Percentiles rank a stretch among this genome's conserved stretches.
Evolutionary conservation across 2,329 filamentous ascomycete genomes (phyloP).

Genomic region (Herpotrichia juniperi): DNA sequence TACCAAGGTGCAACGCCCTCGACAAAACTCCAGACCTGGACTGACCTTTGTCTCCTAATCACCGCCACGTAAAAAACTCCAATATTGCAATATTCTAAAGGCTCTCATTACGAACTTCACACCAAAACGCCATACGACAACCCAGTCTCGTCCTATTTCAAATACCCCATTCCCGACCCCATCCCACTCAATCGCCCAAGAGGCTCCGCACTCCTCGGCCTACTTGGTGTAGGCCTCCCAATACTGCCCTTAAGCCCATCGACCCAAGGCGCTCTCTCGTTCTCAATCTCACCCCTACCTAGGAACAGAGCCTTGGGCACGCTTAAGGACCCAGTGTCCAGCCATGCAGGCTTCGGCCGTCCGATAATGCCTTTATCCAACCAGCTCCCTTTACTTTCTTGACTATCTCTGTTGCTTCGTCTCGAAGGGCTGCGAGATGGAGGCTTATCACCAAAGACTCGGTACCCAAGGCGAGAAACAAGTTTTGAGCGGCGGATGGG

Average conservation of each 20-base stretch:
- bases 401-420: conserved; percentile 5
- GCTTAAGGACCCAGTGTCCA: conserved; percentile 21
- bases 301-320: conserved; percentile 26
- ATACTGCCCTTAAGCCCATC: conserved; percentile 15
- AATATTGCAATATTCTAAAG: too few species aligned
- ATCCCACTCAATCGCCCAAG: conserved; percentile 32
- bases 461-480: conserved; percentile 18
- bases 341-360: conserved; percentile 17
- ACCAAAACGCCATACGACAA: background rate
- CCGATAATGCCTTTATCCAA: conserved; percentile 23
- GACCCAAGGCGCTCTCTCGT: conserved; percentile 12
- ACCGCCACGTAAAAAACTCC: too few species aligned
- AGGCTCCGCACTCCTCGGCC: conserved; percentile 29
- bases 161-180: conserved; percentile 29
- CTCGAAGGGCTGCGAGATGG: conserved; percentile 6
- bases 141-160: conserved; percentile 13
- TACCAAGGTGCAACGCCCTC: too few species aligned
- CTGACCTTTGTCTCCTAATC: too few species aligned
- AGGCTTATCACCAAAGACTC: conserved; percentile 18
- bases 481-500: conserved; percentile 28
- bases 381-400: conserved; percentile 9
- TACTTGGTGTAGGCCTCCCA: conserved; percentile 21
- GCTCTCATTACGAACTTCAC: too few species aligned
- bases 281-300: conserved; percentile 10
- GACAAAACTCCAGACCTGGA: too few species aligned